phyloP scores from a whole-genome alignment of 352 stramenopile genomes.

The Pythium myriotylum region DNA sequence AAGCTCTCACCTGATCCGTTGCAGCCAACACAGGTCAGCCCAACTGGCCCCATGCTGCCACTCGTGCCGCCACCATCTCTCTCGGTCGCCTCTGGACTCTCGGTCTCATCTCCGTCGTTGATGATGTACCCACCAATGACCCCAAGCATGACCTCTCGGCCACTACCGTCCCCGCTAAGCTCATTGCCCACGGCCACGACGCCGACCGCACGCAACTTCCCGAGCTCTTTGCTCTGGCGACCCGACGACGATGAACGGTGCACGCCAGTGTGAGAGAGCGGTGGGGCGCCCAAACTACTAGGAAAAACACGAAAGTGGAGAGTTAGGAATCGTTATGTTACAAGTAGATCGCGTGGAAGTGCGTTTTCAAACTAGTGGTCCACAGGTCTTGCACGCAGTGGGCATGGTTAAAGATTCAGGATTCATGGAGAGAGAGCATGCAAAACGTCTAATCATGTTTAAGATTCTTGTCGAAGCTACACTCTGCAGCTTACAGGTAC shows the following conservation, averaged over 20 bases:
- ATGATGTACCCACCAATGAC: slow-evolving; percentile 29
- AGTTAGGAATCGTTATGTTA: slow-evolving; percentile 4
- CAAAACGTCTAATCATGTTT: neutral
- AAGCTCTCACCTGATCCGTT: slow-evolving; percentile 36
- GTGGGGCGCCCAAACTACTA: slow-evolving; percentile 1
- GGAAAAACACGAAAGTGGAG: slow-evolving; percentile 10
- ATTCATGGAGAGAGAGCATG: neutral
- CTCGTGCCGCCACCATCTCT: slow-evolving; percentile 8
- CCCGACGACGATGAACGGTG: slow-evolving; percentile 37
- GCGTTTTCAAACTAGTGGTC: no score
- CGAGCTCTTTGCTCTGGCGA: slow-evolving; percentile 51
- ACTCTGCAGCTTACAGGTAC: slow-evolving; percentile 88
- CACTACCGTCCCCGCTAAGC: slow-evolving; percentile 49
- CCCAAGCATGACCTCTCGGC: slow-evolving; percentile 37
- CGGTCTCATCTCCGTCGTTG: slow-evolving; percentile 36
- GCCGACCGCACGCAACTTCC: slow-evolving; percentile 35
- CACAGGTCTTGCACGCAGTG: no score
- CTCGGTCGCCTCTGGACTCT: slow-evolving; percentile 19
- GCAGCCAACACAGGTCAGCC: slow-evolving; percentile 15
- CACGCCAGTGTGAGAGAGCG: slow-evolving; percentile 1
- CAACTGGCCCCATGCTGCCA: slow-evolving; percentile 17
- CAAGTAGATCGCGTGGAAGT: neutral
- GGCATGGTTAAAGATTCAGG: no score
- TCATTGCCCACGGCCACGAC: slow-evolving; percentile 33
- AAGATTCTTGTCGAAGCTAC: neutral